A percentile compares a stretch with the other conserved stretches of the same genome.
Conservation (phyloP, 2,329 filamentous ascomycete genomes). For the Didymosphaeria variabile region DNA sequence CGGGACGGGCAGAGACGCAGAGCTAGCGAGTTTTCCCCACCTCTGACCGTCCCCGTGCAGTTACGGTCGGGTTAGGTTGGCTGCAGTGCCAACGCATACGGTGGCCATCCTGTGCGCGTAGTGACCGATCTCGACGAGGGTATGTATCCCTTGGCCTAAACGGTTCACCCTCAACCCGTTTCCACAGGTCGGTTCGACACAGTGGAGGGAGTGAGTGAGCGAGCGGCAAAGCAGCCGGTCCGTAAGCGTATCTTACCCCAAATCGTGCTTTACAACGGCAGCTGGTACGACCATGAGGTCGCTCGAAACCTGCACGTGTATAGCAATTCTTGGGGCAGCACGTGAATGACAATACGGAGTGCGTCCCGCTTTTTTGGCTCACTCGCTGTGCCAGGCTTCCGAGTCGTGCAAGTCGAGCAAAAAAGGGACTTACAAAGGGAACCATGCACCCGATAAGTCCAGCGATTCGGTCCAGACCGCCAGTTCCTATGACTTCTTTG, state of each 20-base stretch:
- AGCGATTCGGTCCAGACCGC: conserved; percentile 71
- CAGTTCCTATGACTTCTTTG: conserved; percentile 67
- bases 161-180: not conserved
- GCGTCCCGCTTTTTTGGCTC: too few relatives aligned
- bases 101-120: conserved; percentile 24
- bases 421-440: conserved; percentile 74
- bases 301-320: not conserved
- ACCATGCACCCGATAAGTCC: conserved; percentile 73
- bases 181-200: not conserved
- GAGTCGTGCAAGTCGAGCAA: not conserved
- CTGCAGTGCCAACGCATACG: conserved; percentile 48
- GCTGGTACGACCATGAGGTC: not conserved
- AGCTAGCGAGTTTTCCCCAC: conserved; percentile 21
- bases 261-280: not conserved
- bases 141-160: not conserved
- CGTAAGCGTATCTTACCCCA: not conserved
- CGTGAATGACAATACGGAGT: too few relatives aligned
- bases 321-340: not conserved
- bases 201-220: not conserved
- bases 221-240: not conserved
- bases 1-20: conserved; percentile 19
- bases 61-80: conserved; percentile 30
- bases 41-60: conserved; percentile 27
- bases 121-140: conserved; percentile 25
- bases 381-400: not conserved